Evolutionary conservation across 2,329 filamentous ascomycete genomes (phyloP).

Genomic region (Neoascochyta sp.): DNA sequence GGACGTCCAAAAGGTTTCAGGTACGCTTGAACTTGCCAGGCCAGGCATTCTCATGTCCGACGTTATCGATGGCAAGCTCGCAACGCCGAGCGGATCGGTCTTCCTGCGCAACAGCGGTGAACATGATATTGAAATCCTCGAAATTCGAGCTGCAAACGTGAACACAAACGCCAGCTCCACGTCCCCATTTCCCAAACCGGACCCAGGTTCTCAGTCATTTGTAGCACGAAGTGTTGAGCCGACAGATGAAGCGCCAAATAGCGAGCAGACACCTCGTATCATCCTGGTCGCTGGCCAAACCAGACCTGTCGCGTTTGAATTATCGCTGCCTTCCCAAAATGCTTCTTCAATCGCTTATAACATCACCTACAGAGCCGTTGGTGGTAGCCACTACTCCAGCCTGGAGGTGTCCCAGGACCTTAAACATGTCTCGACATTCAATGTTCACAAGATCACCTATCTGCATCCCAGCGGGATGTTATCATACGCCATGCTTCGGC

Average conservation of each 20-base stretch:
- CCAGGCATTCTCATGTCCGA: slow-evolving; percentile 49
- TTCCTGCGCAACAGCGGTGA: slow-evolving; percentile 47
- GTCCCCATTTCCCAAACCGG: slow-evolving; percentile 6
- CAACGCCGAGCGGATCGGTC: slow-evolving; percentile 49
- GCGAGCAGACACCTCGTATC: slow-evolving; percentile 5
- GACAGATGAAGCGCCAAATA: slow-evolving; percentile 1
- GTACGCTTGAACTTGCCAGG: slow-evolving; percentile 31
- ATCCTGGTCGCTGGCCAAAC: slow-evolving; percentile 41
- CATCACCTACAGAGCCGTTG: slow-evolving; percentile 23
- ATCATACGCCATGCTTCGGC: slow-evolving; percentile 56
- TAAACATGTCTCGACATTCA: slow-evolving; percentile 27
- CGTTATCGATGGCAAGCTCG: slow-evolving; percentile 47
- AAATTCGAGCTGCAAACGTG: slow-evolving; percentile 23
- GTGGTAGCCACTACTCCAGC: slow-evolving; percentile 8
- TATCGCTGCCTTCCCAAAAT: slow-evolving; percentile 23
- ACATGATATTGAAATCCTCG: slow-evolving; percentile 34
- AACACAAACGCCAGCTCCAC: slow-evolving; percentile 16
- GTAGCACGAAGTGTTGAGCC: slow-evolving; percentile 8
- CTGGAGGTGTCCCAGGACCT: slow-evolving; percentile 27
- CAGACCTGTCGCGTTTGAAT: slow-evolving; percentile 39
- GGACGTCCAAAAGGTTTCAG: slow-evolving; percentile 17
- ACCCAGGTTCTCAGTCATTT: slow-evolving; percentile 9
- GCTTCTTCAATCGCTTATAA: slow-evolving; percentile 22
- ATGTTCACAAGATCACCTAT: slow-evolving; percentile 54
- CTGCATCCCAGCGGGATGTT: slow-evolving; percentile 52